Conservation (phyloP, 2,329 filamentous ascomycete species). For the Fusarium sp. region DNA sequence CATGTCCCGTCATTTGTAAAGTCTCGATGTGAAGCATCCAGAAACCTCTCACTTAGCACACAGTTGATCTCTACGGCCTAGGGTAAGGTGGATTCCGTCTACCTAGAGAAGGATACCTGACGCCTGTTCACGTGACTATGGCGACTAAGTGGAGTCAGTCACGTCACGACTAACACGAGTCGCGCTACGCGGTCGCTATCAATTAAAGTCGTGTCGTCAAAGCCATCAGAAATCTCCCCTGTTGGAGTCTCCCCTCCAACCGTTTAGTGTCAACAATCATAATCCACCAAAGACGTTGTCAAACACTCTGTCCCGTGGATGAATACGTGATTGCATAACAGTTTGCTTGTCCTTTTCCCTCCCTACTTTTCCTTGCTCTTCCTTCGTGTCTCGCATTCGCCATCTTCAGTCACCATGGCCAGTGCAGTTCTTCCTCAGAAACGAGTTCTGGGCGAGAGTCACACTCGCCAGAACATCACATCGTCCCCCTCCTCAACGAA, state of each 20-base stretch:
- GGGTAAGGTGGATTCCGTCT: neutral
- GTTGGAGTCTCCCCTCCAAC: constrained; percentile 18
- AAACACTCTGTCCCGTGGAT: constrained; percentile 20
- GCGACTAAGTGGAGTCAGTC: constrained; percentile 43
- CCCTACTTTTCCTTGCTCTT: neutral
- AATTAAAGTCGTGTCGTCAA: constrained; percentile 45
- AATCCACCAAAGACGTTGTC: constrained; percentile 4
- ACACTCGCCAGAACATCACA: constrained; percentile 68
- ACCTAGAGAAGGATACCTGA: neutral
- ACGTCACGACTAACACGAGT: constrained; percentile 48
- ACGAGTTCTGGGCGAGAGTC: constrained; percentile 76
- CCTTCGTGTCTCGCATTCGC: constrained; percentile 11
- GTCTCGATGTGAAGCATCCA: neutral
- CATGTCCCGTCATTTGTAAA: neutral
- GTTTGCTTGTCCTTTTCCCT: neutral
- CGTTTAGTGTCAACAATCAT: constrained; percentile 32
- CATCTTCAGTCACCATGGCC: constrained; percentile 53
- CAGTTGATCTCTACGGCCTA: neutral
- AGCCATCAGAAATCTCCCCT: constrained; percentile 26
- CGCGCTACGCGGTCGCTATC: constrained; percentile 45
- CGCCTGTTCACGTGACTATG: constrained; percentile 45
- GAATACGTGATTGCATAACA: constrained; percentile 4
- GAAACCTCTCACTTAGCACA: neutral
- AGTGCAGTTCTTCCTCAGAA: constrained; percentile 71
- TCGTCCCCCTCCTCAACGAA: constrained; percentile 71